Conservation (phyloP, 139 green algal genomes). For the Limnomonas spitsbergensis region DNA sequence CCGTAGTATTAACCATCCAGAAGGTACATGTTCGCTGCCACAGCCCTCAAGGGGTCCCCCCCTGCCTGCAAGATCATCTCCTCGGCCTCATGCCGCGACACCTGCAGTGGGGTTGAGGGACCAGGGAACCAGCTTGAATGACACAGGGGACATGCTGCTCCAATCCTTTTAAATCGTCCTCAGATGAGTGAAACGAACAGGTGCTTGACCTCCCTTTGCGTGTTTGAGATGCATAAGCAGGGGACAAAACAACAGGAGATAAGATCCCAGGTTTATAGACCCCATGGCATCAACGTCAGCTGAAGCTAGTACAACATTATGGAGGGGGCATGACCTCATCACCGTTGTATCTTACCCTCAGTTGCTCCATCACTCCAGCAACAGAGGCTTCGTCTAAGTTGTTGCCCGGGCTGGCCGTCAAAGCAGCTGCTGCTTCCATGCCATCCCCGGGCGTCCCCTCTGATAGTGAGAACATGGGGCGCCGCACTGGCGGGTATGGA, state of each 20-base stretch:
- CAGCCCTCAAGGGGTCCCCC: background rate
- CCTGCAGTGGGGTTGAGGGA: background rate
- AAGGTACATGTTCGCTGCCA: conserved; percentile 2
- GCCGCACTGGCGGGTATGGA: background rate
- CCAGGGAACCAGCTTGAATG: background rate
- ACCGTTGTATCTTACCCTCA: background rate
- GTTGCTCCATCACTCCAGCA: background rate
- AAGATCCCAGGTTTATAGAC: background rate
- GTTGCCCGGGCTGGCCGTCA: background rate
- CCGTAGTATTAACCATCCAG: too few relatives aligned
- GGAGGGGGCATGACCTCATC: background rate
- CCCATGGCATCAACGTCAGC: background rate
- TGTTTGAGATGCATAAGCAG: too few relatives aligned
- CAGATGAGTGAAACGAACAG: too few relatives aligned
- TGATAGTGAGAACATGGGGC: background rate
- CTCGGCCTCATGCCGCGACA: background rate
- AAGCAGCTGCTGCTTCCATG: background rate
- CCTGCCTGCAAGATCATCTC: background rate
- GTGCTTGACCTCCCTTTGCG: too few relatives aligned
- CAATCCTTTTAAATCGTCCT: background rate
- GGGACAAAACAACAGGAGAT: too few relatives aligned
- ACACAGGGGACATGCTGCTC: background rate
- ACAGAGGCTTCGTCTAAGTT: background rate
- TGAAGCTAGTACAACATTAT: too few relatives aligned
- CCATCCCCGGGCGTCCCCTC: background rate